Conservation (phyloP, 176 grass and related monocot genomes). For the Eragrostis curvula region DNA sequence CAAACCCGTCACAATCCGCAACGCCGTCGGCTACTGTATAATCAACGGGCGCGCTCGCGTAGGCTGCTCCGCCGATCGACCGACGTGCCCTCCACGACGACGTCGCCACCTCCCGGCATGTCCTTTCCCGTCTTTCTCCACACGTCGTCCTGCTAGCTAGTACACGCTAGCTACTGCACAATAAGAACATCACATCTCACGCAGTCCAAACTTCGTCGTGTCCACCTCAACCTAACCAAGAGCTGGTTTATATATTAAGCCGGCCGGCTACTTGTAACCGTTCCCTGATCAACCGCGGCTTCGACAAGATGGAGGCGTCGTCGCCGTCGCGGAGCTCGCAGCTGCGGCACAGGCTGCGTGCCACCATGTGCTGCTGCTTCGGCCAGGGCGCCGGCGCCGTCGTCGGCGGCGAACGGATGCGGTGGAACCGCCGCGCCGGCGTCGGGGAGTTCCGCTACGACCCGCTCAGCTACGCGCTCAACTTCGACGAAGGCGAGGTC, state of each 20-base stretch:
- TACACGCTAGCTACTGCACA: too few relatives aligned
- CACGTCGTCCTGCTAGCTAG: background rate
- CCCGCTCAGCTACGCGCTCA: slow-evolving; percentile 89
- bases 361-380: slow-evolving; percentile 62
- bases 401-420: slow-evolving; percentile 20
- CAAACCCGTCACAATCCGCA: too few relatives aligned
- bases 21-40: too few relatives aligned
- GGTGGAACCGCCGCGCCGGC: slow-evolving; percentile 12
- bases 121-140: slow-evolving; percentile 11
- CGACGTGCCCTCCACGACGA: too few relatives aligned
- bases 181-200: too few relatives aligned
- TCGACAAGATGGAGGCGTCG: background rate
- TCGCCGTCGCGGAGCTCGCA: slow-evolving; percentile 27
- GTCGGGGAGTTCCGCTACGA: slow-evolving; percentile 71
- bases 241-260: background rate
- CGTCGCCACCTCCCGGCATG: background rate
- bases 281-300: background rate
- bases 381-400: background rate
- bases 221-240: slow-evolving; percentile 9
- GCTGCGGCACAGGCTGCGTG: slow-evolving; percentile 42
- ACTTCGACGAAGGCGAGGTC: slow-evolving; percentile 71
- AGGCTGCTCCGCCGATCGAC: too few relatives aligned
- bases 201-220: background rate
- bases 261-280: background rate
- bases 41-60: too few relatives aligned